Evolutionary conservation across 2,329 filamentous ascomycete species (phyloP).

Genomic region (Fusarium ambrosium): DNA sequence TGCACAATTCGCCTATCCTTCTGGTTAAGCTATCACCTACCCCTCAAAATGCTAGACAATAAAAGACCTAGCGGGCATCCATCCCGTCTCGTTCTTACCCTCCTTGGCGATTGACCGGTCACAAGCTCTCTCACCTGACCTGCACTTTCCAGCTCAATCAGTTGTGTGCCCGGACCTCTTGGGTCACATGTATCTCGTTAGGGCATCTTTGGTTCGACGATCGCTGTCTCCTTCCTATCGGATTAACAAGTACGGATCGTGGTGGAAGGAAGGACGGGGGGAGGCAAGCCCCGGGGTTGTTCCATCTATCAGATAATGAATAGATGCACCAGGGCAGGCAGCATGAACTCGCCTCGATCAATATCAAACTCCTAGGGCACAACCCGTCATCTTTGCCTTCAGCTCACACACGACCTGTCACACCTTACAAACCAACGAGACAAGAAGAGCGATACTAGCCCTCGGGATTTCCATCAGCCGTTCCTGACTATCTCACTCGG

Average conservation of each 20-base stretch:
- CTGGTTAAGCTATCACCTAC: constrained; percentile 17
- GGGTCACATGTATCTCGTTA: constrained; percentile 33
- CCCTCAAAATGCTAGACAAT: constrained; percentile 38
- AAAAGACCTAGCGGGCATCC: constrained; percentile 20
- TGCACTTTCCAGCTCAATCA: constrained; percentile 12
- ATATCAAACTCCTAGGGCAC: neutral
- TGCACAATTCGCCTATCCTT: neutral
- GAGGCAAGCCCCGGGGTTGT: neutral
- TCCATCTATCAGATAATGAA: neutral
- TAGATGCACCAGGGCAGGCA: neutral
- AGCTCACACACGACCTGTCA: neutral
- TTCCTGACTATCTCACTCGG: constrained; percentile 45
- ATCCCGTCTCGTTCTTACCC: constrained; percentile 31
- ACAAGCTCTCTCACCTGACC: constrained; percentile 43
- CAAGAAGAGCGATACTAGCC: constrained; percentile 24
- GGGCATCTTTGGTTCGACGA: constrained; percentile 11
- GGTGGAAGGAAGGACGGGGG: constrained; percentile 1
- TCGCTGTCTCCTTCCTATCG: constrained; percentile 10
- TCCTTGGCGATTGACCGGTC: constrained; percentile 33
- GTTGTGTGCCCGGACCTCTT: constrained; percentile 24
- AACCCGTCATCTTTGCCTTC: neutral
- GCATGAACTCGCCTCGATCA: neutral
- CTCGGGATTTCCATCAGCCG: constrained; percentile 31
- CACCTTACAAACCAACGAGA: neutral
- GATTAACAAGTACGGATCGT: constrained; percentile 9